These are phyloP conservation scores for Rhizopus arrhizus DNA, from an alignment of 371 early-diverging fungal species.

Conservation along the genomic window DNA sequence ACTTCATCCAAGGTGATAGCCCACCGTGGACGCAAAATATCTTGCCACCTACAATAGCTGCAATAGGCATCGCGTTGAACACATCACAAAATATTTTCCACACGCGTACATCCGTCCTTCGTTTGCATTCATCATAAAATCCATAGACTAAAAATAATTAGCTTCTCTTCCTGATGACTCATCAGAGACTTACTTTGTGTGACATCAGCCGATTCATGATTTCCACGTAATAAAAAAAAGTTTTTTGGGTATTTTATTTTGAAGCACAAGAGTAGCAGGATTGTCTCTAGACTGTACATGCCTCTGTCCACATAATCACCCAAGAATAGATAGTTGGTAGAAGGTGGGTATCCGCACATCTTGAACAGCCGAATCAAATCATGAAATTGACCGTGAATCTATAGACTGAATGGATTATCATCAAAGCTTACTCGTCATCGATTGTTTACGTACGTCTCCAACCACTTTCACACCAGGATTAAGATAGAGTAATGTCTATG, in stretches of 20 bases:
- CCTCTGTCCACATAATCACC: constrained; percentile 99
- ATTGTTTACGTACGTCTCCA: constrained; percentile 67
- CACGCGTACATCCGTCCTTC: constrained; percentile 84
- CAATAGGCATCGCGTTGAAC: constrained; percentile 96
- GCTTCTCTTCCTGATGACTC: neutral
- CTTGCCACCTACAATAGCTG: constrained; percentile 90
- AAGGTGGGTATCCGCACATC: constrained; percentile 84
- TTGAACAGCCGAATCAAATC: constrained; percentile 93
- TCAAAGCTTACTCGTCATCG: neutral
- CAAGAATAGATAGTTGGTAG: constrained; percentile 87
- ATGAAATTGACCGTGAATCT: constrained; percentile 91
- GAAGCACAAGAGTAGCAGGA: constrained; percentile 89
- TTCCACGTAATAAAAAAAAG: constrained; percentile 95
- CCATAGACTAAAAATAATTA: constrained; percentile 73
- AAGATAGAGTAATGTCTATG: constrained; percentile 82
- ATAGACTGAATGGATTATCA: neutral
- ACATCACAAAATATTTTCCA: constrained; percentile 96
- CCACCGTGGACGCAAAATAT: constrained; percentile 98
- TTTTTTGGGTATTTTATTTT: constrained; percentile 96
- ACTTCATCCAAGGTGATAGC: constrained; percentile 38
- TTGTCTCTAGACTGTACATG: constrained; percentile 93
- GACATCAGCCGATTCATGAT: constrained; percentile 96
- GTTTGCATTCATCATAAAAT: constrained; percentile 98
- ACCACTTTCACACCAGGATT: constrained; percentile 94
- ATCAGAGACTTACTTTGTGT: constrained; percentile 69